Evolutionary conservation across 495 filamentous ascomycete species (phyloP), one percentile per base, ranked within the genome.

Genomic region (Xylona heveae): DNA sequence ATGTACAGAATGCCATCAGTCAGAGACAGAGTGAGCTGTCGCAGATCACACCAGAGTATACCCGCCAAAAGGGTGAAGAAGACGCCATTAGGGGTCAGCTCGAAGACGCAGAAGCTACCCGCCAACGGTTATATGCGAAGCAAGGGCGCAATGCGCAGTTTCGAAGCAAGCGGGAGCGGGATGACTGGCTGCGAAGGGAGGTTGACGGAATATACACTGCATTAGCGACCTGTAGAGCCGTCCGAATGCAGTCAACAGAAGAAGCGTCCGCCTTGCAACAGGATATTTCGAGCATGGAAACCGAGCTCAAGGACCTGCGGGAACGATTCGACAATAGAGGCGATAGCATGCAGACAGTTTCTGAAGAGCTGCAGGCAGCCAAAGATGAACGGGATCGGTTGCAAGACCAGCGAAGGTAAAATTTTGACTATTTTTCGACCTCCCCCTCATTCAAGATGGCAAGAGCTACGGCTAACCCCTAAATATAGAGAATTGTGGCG

Each of bases 141-240:
- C 90, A 95, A 52, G 78, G 80, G 24, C 72, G 84, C n/a, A 81
- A 76, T 46, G 71, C 74, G 19, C 75, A 78, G 34, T 95, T 91
- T 54, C 76, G 66, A 45, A 85, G 65, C 44, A 92, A 91, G 52
- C 67, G 64, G 2, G 81, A 94, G 43, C 72, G 88, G 2, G 90
- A 99, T 45, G 66, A 67, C 24, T 93, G 65, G 61, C 58, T 99
- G 13, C 68, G 71, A 31, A 64, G 68, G 27, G 74, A 93, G 47
- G 74, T 95, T 40, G 62, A 78, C 26, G 76, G 83, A n/a, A 73
- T 77, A 31, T 75, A 79, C 38, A 58, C 61, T 17, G 73, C 74
- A 3, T 48, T 92, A 19, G 68, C 71, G 2, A 70, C 66, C n/a
- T 74, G 83, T 27, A 83, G 81, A 41, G 73, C 73, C 14, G 81